Base-by-base conservation (phyloP, 2,329 filamentous ascomycete genomes). In the Dothideomycetes sp. region DNA sequence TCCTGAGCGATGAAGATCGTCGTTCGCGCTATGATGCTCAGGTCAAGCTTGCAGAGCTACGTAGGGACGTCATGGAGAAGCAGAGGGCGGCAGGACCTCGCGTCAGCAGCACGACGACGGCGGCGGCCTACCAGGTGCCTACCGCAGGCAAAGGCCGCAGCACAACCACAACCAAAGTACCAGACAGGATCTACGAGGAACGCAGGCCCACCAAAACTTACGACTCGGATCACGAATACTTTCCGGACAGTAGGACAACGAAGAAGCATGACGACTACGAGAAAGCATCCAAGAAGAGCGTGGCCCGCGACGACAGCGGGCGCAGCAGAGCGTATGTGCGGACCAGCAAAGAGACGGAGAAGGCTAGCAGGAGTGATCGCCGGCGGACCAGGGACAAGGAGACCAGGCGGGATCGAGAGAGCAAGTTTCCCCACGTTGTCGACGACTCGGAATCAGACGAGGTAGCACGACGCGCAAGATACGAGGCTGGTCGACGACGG, bases 11-110 rank as follows among this genome's bases (percentile, higher is more conserved):
- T 56, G 82, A 89, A 19, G 69, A 66, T 5, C 77, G 80, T 56
- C 72, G 85, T 44, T 62, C 68, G 43, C 77, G 79, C 49, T 94
- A 95, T 60, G 86, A 96, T 61, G 78, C 86, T 38, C 73, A 80
- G 55, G 69, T 81, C 45, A 77, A 71, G 52, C 60, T 88, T 46
- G 75, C 74, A 37, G 75, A 80, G 56, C 63, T 85, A 52, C 73
- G 73, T 55, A 76, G 63, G 46, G 69, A 77, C 48, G 61, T 66
- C 44, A 59, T 68, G 51, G 57, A 61, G 49, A 74, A 50, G 41
- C 40, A 48, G 35, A 38, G 45, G n/a, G 35, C 41, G 16, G 48
- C 46, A 38, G 47, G 47, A 4, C 41, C 53, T 4, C 47, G 45
- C 19, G 46, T 47, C n/a, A 57, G 59, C 12, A 44, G 49, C 16